Conservation (phyloP, 2,329 filamentous ascomycete species). For the Claviceps sp. region DNA sequence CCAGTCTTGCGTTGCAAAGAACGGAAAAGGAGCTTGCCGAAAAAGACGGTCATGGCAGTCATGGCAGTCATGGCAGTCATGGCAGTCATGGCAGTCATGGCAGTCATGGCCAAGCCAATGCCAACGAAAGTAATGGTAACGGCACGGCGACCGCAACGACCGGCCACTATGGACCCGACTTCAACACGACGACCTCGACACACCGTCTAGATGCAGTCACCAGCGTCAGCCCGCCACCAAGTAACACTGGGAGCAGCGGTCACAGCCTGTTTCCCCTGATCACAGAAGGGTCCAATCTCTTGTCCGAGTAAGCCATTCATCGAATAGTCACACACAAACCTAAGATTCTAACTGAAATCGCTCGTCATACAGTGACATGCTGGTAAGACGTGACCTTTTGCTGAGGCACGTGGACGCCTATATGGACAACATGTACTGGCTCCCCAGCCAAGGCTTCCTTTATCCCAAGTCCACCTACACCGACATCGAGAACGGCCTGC, state of each 20-base stretch:
- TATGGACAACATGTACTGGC: constrained; percentile 23
- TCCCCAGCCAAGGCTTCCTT: constrained; percentile 26
- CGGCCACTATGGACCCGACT: not conserved
- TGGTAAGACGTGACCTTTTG: constrained; percentile 22
- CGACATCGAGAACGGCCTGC: constrained; percentile 22
- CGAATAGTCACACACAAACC: not conserved
- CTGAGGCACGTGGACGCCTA: constrained; percentile 25
- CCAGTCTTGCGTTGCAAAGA: constrained; percentile 17
- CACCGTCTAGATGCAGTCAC: constrained; percentile 7
- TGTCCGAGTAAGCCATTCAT: constrained; percentile 15
- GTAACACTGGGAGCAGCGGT: constrained; percentile 2
- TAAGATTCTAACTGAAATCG: not conserved
- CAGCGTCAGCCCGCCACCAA: constrained; percentile 11
- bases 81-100: not conserved
- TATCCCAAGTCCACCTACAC: constrained; percentile 21
- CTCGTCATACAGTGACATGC: constrained; percentile 14
- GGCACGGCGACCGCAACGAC: not conserved
- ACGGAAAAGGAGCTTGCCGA: not conserved
- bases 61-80: too few relatives aligned
- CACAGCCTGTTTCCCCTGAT: constrained; percentile 10
- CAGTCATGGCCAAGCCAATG: not conserved
- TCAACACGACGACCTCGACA: constrained; percentile 3
- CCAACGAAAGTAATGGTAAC: too few relatives aligned
- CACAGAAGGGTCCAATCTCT: constrained; percentile 13
- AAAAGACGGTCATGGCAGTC: not conserved